Percentiles rank a stretch among this genome's conserved stretches.
phyloP scores from a whole-genome alignment of 495 filamentous ascomycete genomes.

The Cairneyella variabilis region DNA sequence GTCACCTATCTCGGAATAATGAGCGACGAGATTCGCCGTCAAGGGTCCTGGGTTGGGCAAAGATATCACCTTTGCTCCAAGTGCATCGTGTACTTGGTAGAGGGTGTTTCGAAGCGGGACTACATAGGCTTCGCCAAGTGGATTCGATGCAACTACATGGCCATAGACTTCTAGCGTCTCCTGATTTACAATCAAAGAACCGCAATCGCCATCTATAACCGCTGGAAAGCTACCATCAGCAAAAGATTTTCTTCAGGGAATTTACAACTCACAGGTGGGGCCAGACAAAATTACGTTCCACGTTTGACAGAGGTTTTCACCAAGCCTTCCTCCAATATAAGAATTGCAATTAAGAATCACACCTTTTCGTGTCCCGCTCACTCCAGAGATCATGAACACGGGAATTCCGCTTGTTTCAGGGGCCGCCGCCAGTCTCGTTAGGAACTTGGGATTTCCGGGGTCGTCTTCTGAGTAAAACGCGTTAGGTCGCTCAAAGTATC shows the following conservation, averaged over 20 bases:
- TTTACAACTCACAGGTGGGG: too few relatives aligned
- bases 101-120: constrained; percentile 3
- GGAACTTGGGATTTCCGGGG: constrained; percentile 1
- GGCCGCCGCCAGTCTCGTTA: neutral
- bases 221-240: too few relatives aligned
- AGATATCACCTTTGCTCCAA: too few relatives aligned
- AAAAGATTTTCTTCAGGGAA: too few relatives aligned
- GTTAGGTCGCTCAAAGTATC: constrained; percentile 9
- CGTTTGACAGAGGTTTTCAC: too few relatives aligned
- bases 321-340: too few relatives aligned
- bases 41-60: too few relatives aligned
- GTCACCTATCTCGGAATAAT: too few relatives aligned
- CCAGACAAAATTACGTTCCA: too few relatives aligned
- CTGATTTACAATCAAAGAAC: constrained; percentile 23
- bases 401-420: neutral
- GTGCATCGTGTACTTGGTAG: too few relatives aligned
- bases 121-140: constrained; percentile 25
- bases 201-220: constrained; percentile 28
- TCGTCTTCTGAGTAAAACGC: constrained; percentile 5
- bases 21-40: too few relatives aligned
- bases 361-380: constrained; percentile 10
- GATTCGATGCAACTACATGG: constrained; percentile 26
- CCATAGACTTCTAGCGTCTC: constrained; percentile 23
- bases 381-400: constrained; percentile 8
- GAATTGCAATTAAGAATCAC: too few relatives aligned